Evolutionary conservation across 2,329 filamentous ascomycete genomes (phyloP), one percentile per base, ranked within the genome.

Genomic region (Aspergillus aculeatinus): DNA sequence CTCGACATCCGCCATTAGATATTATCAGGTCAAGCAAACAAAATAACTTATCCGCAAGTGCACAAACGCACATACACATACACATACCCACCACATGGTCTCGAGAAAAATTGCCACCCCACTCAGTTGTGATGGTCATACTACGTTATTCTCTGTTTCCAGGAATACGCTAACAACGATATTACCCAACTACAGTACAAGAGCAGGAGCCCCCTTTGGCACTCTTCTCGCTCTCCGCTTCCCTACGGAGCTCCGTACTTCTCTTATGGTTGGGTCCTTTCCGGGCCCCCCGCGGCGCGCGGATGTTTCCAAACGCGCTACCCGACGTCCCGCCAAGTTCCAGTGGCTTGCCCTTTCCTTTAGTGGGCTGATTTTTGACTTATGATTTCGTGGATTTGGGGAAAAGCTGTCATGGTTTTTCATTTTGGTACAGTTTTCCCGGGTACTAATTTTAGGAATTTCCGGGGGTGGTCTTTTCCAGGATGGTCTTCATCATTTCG

Each of bases 401-500:
- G 27, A 29, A 35, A 16, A 35, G 33, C 14, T 35, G 33, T 35
- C 33, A 35, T 35, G 33, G 12, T 44, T 44, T 44, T 6, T 44
- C 39, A 44, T 19, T 44, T n/a, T 19, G 3, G 7, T 44, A 44
- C 16, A 16, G n/a, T n/a, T 16, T 44, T 19, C 39, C 39, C 14
- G 16, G 39, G 16, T 44, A 9, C 39, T 44, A 44, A n/a, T 16
- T n/a, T 44, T 57, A 63, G 33, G 54, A 19, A 25, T 56, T 60
- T 12, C 61, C 60, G 23, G 59, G 52, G 21, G 70, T 70, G 25
- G 89, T 89, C 75, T 91, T 94, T 78, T 94, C 90, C 67, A 97
- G 78, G 69, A 99, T 95, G 49, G 92, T 95, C 81, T 89, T 92
- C 77, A 99, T 96, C 95, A 99, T 99, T 74, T 93, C 89, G 73